Conservation (phyloP, 345 rosid genomes). For the Luvunga scandens region DNA sequence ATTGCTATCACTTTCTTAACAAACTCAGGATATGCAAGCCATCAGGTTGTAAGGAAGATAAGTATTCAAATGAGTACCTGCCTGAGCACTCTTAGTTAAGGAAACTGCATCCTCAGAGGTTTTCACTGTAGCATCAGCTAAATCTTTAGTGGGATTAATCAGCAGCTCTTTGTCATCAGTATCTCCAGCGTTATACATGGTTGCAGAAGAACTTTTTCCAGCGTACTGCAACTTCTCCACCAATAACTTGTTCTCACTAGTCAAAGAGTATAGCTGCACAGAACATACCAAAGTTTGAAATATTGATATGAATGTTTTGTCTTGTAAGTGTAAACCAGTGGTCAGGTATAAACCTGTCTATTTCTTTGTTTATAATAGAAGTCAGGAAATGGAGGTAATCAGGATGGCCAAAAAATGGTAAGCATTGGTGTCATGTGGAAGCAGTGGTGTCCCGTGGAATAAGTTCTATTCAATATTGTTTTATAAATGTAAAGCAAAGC, state of each 20-base stretch:
- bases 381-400: background rate
- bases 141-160: conserved; percentile 21
- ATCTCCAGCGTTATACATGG: conserved; percentile 24
- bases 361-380: background rate
- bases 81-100: conserved; percentile 33
- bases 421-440: background rate
- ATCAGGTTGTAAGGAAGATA: background rate
- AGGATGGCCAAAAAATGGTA: background rate
- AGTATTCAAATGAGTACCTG: conserved; percentile 44
- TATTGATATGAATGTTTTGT: conserved; percentile 2
- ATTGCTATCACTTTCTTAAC: background rate
- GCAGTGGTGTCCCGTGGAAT: background rate
- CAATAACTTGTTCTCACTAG: conserved; percentile 52
- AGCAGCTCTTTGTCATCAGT: conserved; percentile 22
- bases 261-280: conserved; percentile 56
- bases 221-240: conserved; percentile 36
- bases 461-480: background rate
- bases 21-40: background rate
- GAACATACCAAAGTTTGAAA: conserved; percentile 10
- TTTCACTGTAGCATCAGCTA: conserved; percentile 20
- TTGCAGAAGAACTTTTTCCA: conserved; percentile 17
- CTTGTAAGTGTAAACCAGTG: background rate
- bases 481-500: background rate
- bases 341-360: background rate
- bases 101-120: conserved; percentile 34